These are phyloP conservation scores for Ogataea polymorpha DNA, from an alignment of 805 yeast genomes.

Conservation along the genomic window DNA sequence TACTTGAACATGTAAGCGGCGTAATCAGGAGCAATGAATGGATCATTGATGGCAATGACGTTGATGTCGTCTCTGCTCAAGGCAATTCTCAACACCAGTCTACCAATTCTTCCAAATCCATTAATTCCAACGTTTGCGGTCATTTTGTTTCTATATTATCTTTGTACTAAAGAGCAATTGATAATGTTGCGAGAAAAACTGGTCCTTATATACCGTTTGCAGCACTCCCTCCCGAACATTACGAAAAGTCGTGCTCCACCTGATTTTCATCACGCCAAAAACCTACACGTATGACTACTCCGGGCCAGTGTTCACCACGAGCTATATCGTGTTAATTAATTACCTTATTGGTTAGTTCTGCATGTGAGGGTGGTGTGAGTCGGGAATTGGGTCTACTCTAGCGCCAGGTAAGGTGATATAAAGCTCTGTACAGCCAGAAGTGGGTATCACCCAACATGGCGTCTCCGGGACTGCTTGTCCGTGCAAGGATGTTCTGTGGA, in stretches of 20 bases:
- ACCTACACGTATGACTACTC: constrained; percentile 15
- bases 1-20: constrained; percentile 95
- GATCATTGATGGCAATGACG: constrained; percentile 87
- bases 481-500: constrained; percentile 6
- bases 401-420: no score
- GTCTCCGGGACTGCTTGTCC: constrained; percentile 4
- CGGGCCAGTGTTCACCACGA: constrained; percentile 20
- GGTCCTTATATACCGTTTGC: constrained; percentile 16
- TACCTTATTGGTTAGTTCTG: neutral
- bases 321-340: neutral
- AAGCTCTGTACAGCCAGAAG: no score
- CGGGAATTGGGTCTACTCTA: neutral
- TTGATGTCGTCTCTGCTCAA: constrained; percentile 69
- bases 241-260: constrained; percentile 10
- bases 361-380: neutral
- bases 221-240: constrained; percentile 5
- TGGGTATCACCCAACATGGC: neutral
- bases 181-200: constrained; percentile 5
- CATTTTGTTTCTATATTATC: constrained; percentile 33
- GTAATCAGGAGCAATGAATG: constrained; percentile 84
- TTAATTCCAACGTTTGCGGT: constrained; percentile 80
- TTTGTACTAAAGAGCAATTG: constrained; percentile 5
- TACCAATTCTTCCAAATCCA: constrained; percentile 95
- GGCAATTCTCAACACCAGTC: constrained; percentile 84
- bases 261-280: constrained; percentile 15